These are phyloP conservation scores for Botrytis hyacinthi DNA, from an alignment of 2,329 filamentous ascomycete genomes.

Conservation along the genomic window DNA sequence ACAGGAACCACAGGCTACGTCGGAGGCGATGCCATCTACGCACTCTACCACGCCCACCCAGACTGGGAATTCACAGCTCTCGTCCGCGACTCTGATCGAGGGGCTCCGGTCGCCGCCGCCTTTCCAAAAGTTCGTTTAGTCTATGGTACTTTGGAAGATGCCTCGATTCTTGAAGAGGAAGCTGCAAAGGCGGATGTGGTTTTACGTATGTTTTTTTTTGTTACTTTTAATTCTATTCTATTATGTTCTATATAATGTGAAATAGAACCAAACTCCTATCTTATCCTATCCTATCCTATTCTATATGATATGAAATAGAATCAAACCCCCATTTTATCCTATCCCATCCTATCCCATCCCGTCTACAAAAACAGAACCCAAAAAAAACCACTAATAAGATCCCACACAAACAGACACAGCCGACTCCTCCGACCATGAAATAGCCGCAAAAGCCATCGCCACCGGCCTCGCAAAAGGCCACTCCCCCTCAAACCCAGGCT, in stretches of 20 bases:
- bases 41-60: constrained; percentile 46
- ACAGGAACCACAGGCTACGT: constrained; percentile 36
- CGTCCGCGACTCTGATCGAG: constrained; percentile 49
- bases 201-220: constrained; percentile 33
- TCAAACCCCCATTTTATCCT: too few species aligned
- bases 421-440: constrained; percentile 49
- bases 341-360: not conserved
- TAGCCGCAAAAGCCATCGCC: constrained; percentile 47
- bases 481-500: constrained; percentile 44
- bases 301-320: too few species aligned
- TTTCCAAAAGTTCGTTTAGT: constrained; percentile 51
- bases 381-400: not conserved
- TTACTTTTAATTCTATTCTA: too few species aligned
- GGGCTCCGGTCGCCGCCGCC: constrained; percentile 44
- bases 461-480: constrained; percentile 47
- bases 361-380: not conserved
- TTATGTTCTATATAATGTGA: too few species aligned
- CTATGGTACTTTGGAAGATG: constrained; percentile 49
- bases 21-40: constrained; percentile 46
- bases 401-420: constrained; percentile 32
- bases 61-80: constrained; percentile 50
- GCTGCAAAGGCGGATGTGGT: constrained; percentile 50
- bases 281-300: too few species aligned
- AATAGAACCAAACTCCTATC: too few species aligned
- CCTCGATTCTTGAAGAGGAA: constrained; percentile 46